Base-by-base conservation (phyloP, 495 filamentous ascomycete genomes). In the Penicillium coffeae region DNA sequence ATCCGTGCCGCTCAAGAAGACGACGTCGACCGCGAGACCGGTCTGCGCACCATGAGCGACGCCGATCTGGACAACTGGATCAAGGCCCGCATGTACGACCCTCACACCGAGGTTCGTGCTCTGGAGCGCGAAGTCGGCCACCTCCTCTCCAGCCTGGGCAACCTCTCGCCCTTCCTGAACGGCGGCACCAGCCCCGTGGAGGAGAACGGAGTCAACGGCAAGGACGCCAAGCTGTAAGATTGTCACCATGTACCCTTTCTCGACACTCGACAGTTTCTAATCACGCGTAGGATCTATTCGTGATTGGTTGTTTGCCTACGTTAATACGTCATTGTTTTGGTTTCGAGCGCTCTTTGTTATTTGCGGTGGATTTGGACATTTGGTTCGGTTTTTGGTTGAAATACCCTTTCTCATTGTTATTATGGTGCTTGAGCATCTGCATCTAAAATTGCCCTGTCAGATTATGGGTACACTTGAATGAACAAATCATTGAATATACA, bases 1-100 rank as follows among this genome's bases (percentile, higher is more conserved):
- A 96, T 98, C 78, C 90, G 90, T 59, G 84, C 88, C 15, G 90
- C 93, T 8, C 87, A 95, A 64, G 74, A 81, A 44, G 84, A 82
- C 56, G 85, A 86, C 66, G 76, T 89, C n/a, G 88, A 94, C 66
- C 88, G 89, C 63, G 89, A 93, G 72, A 71, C 77, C 36, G 63
- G 70, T 25, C 75, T 89, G 27, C 78, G 85, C 33, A 79, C 80
- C 55, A 82, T 92, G 79, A 77, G 72, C 25, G 89, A 95, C 61
- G 79, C 80, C 32, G 80, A 87, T 47, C 72, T 96, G 34, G 85
- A 87, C 54, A 79, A 77, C 42, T 95, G 78, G 77, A 90, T 96
- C 75, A 83, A 84, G 71, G 65, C 79, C 45, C 81, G 78, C 58
- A 87, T 95, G 74, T 96, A 96, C 58, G 81, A 95, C 58, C 87